phyloP scores from a whole-genome alignment of 1,284 basidiomycete species.

The Clitocybe nebularis region DNA sequence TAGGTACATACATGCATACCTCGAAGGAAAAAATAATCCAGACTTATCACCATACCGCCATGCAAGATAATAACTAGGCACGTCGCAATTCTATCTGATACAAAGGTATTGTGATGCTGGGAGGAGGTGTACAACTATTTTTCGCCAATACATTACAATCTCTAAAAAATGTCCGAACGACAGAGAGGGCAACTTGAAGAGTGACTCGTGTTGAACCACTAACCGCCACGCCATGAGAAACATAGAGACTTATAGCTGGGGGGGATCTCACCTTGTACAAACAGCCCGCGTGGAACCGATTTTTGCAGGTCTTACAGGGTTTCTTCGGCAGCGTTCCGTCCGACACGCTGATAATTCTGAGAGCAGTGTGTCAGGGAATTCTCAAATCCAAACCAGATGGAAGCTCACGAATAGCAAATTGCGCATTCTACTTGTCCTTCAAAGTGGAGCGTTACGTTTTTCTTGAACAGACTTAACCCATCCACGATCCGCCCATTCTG shows the following conservation, averaged over 20 bases:
- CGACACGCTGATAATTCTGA: conserved; percentile 88
- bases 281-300: conserved; percentile 92
- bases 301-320: conserved; percentile 93
- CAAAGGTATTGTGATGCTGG: too few species aligned
- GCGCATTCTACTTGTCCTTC: conserved; percentile 93
- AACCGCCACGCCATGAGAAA: too few species aligned
- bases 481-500: conserved; percentile 92
- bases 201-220: conserved; percentile 93
- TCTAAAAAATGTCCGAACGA: conserved; percentile 70
- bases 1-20: too few species aligned
- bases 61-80: too few species aligned
- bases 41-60: too few species aligned
- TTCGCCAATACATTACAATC: too few species aligned
- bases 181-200: conserved; percentile 91
- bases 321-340: conserved; percentile 89
- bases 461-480: conserved; percentile 91
- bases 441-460: conserved; percentile 89
- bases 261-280: conserved; percentile 70
- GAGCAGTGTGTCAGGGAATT: conserved; percentile 1
- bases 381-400: not conserved
- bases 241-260: not conserved
- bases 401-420: conserved; percentile 87
- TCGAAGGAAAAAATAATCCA: too few species aligned
- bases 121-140: too few species aligned
- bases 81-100: too few species aligned